Evolutionary conservation across 2,329 filamentous ascomycete species (phyloP).

Genomic region (Talaromyces sp.): DNA sequence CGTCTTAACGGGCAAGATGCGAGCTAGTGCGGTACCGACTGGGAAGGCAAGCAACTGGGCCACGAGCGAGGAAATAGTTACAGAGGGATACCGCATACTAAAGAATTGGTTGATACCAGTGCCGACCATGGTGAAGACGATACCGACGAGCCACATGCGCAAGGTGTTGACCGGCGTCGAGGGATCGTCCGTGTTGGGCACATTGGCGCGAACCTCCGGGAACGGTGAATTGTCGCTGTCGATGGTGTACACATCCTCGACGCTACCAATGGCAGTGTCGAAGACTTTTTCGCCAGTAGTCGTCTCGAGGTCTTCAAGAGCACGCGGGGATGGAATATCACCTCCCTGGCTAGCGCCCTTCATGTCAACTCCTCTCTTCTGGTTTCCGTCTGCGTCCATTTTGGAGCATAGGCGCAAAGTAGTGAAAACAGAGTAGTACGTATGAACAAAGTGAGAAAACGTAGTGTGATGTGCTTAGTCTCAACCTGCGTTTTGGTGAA

Average conservation of each 20-base stretch:
- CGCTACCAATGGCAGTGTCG: conserved; percentile 26
- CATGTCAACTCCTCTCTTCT: background rate
- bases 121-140: conserved; percentile 41
- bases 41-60: conserved; percentile 49
- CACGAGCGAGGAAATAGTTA: conserved; percentile 48
- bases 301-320: conserved; percentile 15
- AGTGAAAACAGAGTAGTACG: background rate
- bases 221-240: conserved; percentile 22
- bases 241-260: conserved; percentile 23
- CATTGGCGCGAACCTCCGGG: conserved; percentile 24
- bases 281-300: conserved; percentile 23
- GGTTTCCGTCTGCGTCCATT: conserved; percentile 1
- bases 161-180: conserved; percentile 31
- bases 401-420: too few species aligned
- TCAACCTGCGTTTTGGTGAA: background rate
- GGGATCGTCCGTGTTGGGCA: conserved; percentile 33
- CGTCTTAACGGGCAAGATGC: conserved; percentile 39
- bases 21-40: conserved; percentile 42
- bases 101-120: conserved; percentile 52
- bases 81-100: conserved; percentile 47
- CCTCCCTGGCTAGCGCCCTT: background rate
- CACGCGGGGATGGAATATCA: background rate
- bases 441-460: background rate
- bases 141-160: conserved; percentile 47
- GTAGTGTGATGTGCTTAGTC: background rate